Conservation (phyloP, 2,329 filamentous ascomycete genomes). For the Epicoccum nigrum region DNA sequence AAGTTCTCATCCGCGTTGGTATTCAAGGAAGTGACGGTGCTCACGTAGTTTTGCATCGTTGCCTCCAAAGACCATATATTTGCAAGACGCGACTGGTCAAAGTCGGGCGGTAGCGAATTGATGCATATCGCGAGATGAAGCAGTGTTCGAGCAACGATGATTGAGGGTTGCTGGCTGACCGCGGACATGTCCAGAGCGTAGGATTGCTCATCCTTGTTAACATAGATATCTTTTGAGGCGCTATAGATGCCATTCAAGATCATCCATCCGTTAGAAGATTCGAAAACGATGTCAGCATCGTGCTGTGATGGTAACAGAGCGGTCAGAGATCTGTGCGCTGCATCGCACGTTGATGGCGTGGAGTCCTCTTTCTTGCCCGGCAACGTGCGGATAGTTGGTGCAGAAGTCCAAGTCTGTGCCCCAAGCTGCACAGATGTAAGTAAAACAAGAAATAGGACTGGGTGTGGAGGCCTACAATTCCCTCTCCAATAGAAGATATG, state of each 20-base stretch:
- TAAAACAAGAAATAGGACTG: neutral
- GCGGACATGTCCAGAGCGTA: constrained; percentile 43
- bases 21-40: constrained; percentile 37
- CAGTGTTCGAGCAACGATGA: constrained; percentile 44
- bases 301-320: constrained; percentile 44
- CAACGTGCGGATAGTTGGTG: constrained; percentile 36
- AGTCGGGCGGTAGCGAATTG: constrained; percentile 41
- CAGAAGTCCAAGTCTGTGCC: constrained; percentile 39
- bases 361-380: constrained; percentile 24
- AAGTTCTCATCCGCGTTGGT: constrained; percentile 43
- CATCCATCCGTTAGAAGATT: constrained; percentile 47
- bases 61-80: constrained; percentile 43
- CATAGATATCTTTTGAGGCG: constrained; percentile 38
- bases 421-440: constrained; percentile 32
- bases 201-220: constrained; percentile 38
- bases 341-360: constrained; percentile 20
- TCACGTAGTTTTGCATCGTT: constrained; percentile 42
- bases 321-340: constrained; percentile 28
- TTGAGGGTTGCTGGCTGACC: constrained; percentile 33
- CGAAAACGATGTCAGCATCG: constrained; percentile 46
- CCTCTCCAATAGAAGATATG: constrained; percentile 36
- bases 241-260: constrained; percentile 38
- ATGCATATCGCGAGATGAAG: constrained; percentile 45
- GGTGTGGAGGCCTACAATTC: constrained; percentile 33
- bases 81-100: constrained; percentile 33